These are phyloP conservation scores for Flaveria linearis DNA, from an alignment of 129 eudicot genomes.

Conservation along the genomic window DNA sequence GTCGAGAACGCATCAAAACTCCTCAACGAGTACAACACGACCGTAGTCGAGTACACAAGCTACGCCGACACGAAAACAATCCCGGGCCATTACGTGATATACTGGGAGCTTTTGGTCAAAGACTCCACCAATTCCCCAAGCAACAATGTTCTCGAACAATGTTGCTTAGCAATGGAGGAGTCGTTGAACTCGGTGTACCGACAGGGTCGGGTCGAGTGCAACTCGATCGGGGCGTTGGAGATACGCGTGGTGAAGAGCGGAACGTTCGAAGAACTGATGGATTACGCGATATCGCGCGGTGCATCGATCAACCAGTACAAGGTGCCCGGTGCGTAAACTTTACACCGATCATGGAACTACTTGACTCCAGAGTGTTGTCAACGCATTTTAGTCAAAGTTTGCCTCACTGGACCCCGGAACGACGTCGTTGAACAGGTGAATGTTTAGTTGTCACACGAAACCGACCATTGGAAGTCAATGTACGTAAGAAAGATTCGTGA, in stretches of 20 bases:
- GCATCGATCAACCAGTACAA: conserved; percentile 93
- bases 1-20: conserved; percentile 70
- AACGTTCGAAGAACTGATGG: conserved; percentile 90
- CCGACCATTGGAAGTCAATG: conserved; percentile 48
- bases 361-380: conserved; percentile 90
- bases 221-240: conserved; percentile 85
- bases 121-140: conserved; percentile 48
- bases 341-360: conserved; percentile 85
- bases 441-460: conserved; percentile 33
- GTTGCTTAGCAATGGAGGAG: conserved; percentile 86
- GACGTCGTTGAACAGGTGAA: conserved; percentile 67
- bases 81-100: conserved; percentile 90
- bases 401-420: conserved; percentile 85
- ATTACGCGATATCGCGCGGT: conserved; percentile 87
- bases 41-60: conserved; percentile 88
- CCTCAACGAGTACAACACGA: conserved; percentile 44
- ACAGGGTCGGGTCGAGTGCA: conserved; percentile 86
- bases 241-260: conserved; percentile 85
- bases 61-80: conserved; percentile 75
- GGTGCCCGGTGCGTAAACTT: conserved; percentile 84
- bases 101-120: conserved; percentile 75
- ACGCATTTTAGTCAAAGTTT: conserved; percentile 70
- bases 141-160: conserved; percentile 46
- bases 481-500: conserved; percentile 37
- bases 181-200: conserved; percentile 82